Conservation (phyloP, 345 rosid genomes). For the Linum trigynum region DNA sequence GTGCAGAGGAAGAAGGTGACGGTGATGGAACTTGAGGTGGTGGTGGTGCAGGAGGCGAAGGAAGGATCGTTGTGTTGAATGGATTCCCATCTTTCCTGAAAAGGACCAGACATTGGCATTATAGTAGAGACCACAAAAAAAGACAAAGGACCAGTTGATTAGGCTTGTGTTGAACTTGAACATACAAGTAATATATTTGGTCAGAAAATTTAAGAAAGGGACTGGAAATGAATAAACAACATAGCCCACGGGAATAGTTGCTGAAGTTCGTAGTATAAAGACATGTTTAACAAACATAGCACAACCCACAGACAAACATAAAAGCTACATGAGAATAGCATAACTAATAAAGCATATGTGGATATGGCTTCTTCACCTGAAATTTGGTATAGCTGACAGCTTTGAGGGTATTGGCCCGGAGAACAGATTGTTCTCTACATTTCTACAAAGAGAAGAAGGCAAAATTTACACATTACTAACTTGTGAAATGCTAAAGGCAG, state of each 20-base stretch:
- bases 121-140: background rate
- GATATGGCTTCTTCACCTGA: constrained; percentile 36
- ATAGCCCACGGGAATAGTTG: constrained; percentile 10
- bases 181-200: too few species aligned
- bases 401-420: constrained; percentile 79
- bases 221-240: too few species aligned
- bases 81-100: constrained; percentile 93
- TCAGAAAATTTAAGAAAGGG: too few species aligned
- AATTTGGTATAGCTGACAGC: constrained; percentile 54
- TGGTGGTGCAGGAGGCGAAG: constrained; percentile 48
- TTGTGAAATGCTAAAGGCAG: constrained; percentile 1
- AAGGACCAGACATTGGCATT: constrained; percentile 6
- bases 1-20: constrained; percentile 42
- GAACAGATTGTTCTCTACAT: constrained; percentile 83
- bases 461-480: background rate
- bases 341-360: too few species aligned
- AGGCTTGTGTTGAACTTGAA: too few species aligned
- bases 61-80: constrained; percentile 63
- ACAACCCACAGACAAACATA: too few species aligned
- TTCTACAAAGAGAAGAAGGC: constrained; percentile 34
- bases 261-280: too few species aligned
- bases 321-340: too few species aligned
- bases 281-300: too few species aligned
- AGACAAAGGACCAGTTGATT: too few species aligned
- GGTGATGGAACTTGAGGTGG: constrained; percentile 41